Percentiles rank a stretch among this genome's conserved stretches.
Conservation (phyloP, 2,329 filamentous ascomycete species). For the Fusarium hostae region DNA sequence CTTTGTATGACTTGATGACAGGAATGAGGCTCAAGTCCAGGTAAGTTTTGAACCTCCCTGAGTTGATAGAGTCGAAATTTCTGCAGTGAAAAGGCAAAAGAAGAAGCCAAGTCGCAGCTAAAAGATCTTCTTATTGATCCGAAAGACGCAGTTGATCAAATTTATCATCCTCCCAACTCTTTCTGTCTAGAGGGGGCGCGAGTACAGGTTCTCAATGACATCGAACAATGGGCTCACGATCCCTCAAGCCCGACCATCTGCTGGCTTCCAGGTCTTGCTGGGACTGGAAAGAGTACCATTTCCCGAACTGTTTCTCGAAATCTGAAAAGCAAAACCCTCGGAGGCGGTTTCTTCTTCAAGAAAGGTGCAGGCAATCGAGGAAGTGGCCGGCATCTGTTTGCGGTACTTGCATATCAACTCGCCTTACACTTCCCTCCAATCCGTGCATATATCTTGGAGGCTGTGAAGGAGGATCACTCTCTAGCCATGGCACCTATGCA, state of each 20-base stretch:
- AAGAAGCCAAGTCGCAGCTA: not conserved
- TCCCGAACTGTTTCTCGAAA: not conserved
- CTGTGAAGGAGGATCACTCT: not conserved
- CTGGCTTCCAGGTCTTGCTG: slow-evolving; percentile 3
- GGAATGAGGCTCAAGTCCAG: not conserved
- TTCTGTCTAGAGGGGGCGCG: not conserved
- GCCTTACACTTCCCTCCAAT: slow-evolving; percentile 26
- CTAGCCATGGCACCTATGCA: not conserved
- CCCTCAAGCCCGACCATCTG: not conserved
- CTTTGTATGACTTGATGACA: not conserved
- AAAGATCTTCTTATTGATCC: not conserved
- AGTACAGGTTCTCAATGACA: not conserved
- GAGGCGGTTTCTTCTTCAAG: slow-evolving; percentile 1
- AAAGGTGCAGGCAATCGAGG: not conserved
- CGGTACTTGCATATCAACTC: slow-evolving; percentile 52
- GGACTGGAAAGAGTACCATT: slow-evolving; percentile 4
- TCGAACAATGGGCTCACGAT: not conserved
- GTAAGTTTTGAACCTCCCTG: too few relatives aligned
- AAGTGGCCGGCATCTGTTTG: slow-evolving; percentile 35
- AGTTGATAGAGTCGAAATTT: too few relatives aligned
- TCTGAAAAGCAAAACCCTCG: not conserved
- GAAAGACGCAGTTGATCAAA: rapidly evolving
- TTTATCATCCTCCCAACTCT: not conserved
- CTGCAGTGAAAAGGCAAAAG: not conserved
- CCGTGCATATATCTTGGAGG: slow-evolving; percentile 20